Evolutionary conservation across 805 yeast genomes (phyloP).

Genomic region (Starmerella vaccinii): DNA sequence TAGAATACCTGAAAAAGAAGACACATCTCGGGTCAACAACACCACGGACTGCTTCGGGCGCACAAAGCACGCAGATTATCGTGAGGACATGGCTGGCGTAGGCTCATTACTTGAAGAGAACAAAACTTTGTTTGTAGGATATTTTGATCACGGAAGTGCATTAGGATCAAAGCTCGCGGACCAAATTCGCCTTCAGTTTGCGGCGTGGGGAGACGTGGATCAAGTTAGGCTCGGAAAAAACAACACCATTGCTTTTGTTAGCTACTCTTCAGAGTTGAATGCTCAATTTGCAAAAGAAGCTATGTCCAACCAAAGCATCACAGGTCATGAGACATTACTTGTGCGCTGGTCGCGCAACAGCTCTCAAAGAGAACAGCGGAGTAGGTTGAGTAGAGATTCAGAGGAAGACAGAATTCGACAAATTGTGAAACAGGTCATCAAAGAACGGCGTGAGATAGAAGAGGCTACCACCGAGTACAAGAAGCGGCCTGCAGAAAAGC

Average conservation of each 20-base stretch:
- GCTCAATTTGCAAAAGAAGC: constrained; percentile 97
- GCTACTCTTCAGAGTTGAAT: constrained; percentile 52
- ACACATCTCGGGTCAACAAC: constrained; percentile 40
- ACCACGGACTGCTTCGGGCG: constrained; percentile 88
- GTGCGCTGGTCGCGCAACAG: constrained; percentile 65
- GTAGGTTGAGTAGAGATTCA: not conserved
- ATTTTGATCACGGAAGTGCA: constrained; percentile 28
- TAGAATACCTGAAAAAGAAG: constrained; percentile 55
- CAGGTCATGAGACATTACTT: constrained; percentile 53
- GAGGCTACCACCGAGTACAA: not conserved
- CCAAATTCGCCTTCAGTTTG: constrained; percentile 42
- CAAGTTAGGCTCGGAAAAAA: constrained; percentile 49
- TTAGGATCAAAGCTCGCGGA: constrained; percentile 37
- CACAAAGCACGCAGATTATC: constrained; percentile 66
- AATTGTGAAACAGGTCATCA: constrained; percentile 4
- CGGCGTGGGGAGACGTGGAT: constrained; percentile 67
- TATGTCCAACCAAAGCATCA: constrained; percentile 71
- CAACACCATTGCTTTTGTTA: constrained; percentile 70
- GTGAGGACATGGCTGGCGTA: constrained; percentile 92
- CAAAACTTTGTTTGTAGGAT: constrained; percentile 65
- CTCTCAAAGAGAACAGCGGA: not conserved
- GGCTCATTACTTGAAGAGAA: constrained; percentile 68
- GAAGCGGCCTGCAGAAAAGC: not conserved
- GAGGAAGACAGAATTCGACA: constrained; percentile 4
- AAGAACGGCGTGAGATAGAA: not conserved